Base-by-base conservation (phyloP, 345 rosid species). In the Populus tremula region DNA sequence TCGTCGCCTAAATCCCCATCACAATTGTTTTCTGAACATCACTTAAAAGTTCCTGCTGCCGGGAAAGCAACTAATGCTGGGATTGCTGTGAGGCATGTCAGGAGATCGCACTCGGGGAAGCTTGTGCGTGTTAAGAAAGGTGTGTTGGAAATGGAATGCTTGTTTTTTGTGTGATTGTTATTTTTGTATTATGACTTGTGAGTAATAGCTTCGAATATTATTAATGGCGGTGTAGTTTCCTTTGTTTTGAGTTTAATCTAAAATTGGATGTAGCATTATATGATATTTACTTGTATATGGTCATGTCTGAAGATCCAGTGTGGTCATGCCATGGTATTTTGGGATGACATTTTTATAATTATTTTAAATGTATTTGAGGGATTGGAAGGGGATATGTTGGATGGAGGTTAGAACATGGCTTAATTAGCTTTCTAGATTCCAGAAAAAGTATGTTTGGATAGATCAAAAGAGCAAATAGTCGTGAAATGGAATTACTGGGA, bases 101-200 rank as follows among this genome's bases (percentile, higher is more conserved):
- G 94, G 6, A 74, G 97, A 71, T 87, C 98, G 2, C 97, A 96
- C 84, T 96, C 99, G 0, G 99, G 97, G 74, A 94, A 92, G 87
- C 80, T 77, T 29, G 82, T 82, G 29, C 93, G 93, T 36, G 98
- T 87, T 6, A 94, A 96, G 91, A 96, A 96, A 75, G 98, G 99
- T 94, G 82, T 61, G 86, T 66, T 69, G 29, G 14, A 59, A 59
- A 59, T 59, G 27, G 29, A 59, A 11, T 41, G 14, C 27, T 69
- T 10, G 27, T 18, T 39, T 20, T 41, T 20, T 41, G 23, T 39
- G 16, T 69, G 72, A 69, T 66, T 66, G 43, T 29, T 59, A 10
- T 23, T 59, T 10, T 59, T 20, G n/a, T 59, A 18, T 59, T 59
- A 10, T 33, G n/a, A 65, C 20, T 33, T 13, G 41, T 29, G 10